Evolutionary conservation across 2,329 filamentous ascomycete species (phyloP), one percentile per base, ranked within the genome.

Genomic region (Macrophomina tecta): DNA sequence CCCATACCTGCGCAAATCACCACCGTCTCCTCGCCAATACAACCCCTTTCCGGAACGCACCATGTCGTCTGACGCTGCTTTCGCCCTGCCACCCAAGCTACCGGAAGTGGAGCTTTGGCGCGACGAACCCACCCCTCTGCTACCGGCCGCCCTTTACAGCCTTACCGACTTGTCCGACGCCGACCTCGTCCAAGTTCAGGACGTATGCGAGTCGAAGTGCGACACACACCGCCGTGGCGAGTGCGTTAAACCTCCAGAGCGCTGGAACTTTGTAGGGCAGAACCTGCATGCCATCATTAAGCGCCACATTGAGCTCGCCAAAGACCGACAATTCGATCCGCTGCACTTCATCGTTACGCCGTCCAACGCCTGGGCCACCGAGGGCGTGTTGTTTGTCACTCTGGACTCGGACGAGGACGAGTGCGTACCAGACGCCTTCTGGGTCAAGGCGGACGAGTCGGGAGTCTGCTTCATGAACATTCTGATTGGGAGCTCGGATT

Each of bases 91-190:
- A 7, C 49, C 38, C 36, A 62, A 63, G 60, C 36, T 58, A 30
- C 65, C 65, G 11, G 65, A 67, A 63, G 65, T 63, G 38, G 65
- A 55, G 38, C 38, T 56, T 12, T 67, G 65, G 65, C 65, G 65
- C 30, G 65, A 67, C 48, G 65, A 67, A 38, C 63, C 63, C 11
- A 8, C 32, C 1, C n/a, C 46, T 4, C 40, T 67, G 30, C 65
- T 67, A 5, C 65, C 65, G 11, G 65, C 52, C 46, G 65, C 65
- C n/a, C 65, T 67, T 9, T 67, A 67, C 56, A 63, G 36, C 38
- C 51, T 67, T 16, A 9, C 40, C 40, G 38, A 62, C 49, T 28
- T 67, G 7, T 38, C 40, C 11, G 40, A 55, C 12, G 30, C 36
- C 30, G 49, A 67, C 16, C 48, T 67, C n/a, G 46, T 67, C n/a